Conservation (phyloP, 495 filamentous ascomycete species). For the Xylaria palmicola region DNA sequence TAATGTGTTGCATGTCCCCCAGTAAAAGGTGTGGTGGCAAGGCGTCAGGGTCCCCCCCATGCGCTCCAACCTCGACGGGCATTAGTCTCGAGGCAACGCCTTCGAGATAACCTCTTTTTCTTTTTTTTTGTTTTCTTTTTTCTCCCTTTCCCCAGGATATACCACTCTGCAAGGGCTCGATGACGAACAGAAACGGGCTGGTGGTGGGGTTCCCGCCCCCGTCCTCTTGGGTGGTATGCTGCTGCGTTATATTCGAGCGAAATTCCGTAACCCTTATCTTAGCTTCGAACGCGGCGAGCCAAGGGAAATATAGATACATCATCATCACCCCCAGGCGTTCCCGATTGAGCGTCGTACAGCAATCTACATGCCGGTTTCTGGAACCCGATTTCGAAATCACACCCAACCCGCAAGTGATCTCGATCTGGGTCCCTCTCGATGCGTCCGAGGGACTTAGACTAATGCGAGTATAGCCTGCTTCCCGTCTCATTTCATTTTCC, state of each 20-base stretch:
- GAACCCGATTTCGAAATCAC: not conserved
- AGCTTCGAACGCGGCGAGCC: too few relatives aligned
- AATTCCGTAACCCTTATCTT: too few relatives aligned
- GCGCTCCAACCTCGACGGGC: conserved; percentile 3
- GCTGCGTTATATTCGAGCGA: too few relatives aligned
- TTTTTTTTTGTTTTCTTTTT: not conserved
- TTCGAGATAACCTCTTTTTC: not conserved
- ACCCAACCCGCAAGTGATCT: not conserved
- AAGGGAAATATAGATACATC: too few relatives aligned
- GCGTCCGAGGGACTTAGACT: too few relatives aligned
- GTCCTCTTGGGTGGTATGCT: too few relatives aligned
- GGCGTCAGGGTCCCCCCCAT: conserved; percentile 2
- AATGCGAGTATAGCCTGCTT: conserved; percentile 13
- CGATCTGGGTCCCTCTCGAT: not conserved
- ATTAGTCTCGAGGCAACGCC: not conserved
- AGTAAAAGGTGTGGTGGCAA: not conserved
- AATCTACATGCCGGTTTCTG: conserved; percentile 8
- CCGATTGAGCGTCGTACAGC: conserved; percentile 5
- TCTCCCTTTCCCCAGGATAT: not conserved
- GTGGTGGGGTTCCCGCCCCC: too few relatives aligned
- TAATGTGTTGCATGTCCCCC: conserved; percentile 3
- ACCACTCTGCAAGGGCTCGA: not conserved
- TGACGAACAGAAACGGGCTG: not conserved
- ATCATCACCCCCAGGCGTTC: not conserved
- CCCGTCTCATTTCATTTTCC: not conserved